Base-by-base conservation (phyloP, 2,329 filamentous ascomycete genomes). In the Ilyonectria destructans region DNA sequence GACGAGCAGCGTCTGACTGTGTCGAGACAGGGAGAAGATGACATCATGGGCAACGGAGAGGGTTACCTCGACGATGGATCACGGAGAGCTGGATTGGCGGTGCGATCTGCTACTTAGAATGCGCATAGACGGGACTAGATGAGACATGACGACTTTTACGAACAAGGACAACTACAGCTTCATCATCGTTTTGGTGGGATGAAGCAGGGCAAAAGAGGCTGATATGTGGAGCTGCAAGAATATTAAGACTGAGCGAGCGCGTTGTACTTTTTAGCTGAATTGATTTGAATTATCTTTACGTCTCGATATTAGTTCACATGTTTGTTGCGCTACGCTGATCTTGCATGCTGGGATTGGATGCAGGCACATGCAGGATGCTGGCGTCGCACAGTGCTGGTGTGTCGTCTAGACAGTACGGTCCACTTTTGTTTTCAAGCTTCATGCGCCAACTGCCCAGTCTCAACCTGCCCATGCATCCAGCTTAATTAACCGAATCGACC, bases 101-200 rank as follows among this genome's bases (percentile, higher is more conserved):
- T 76, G 66, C 54, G 68, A 49, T 75, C 74, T 62, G 73, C 74
- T n/a, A 75, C 66, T 45, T 76, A 67, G 60, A 57, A 17, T 21
- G 10, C 21, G 8, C 17, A 49, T 49, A 9, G 52, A 17, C 19
- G 13, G 35, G n/a, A 26, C 37, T 52, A 52, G 58, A 66, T 37
- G 63, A 61, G 61, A 69, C 51, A 63, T 68, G 69, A 72, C 63
- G 26, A 26, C 26, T 26, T 65, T 68, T 49, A 62, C 23, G 33
- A 61, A 43, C 49, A 15, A 61, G n/a, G 37, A 51, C 51, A 17
- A 13, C 15, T 56, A 43, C 21, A 57, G 56, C 57, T 54, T 35
- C 54, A 58, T 35, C 54, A 37, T 54, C 43, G 40, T 40, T 52
- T 54, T 37, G 64, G 54, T 57, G 46, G 58, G 54, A 62, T 43